A percentile compares a stretch with the other conserved stretches of the same genome.
Evolutionary conservation across 306 rosid species (phyloP).

Genomic region (Cucurbita moschata): DNA sequence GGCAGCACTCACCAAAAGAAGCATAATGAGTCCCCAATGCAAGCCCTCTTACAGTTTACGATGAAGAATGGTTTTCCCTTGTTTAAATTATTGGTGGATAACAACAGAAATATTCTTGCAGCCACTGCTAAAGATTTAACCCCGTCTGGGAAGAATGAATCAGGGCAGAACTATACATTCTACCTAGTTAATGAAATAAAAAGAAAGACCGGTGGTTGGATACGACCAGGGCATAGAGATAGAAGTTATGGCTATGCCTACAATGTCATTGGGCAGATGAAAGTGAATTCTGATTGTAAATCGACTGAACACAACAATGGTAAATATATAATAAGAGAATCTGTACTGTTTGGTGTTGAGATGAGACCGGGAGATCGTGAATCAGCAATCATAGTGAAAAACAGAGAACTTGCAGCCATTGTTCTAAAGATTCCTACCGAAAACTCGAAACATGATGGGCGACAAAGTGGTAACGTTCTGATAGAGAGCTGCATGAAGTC

Average conservation of each 20-base stretch:
- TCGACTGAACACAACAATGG: conserved; percentile 16
- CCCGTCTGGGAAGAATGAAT: conserved; percentile 46
- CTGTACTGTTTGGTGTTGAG: conserved; percentile 44
- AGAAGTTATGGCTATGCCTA: conserved; percentile 45
- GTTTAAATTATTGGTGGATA: conserved; percentile 47
- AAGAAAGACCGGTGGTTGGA: conserved; percentile 69
- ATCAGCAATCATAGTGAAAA: conserved; percentile 20
- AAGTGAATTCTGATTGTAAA: conserved; percentile 30
- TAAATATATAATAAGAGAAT: conserved; percentile 32
- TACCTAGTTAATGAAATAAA: conserved; percentile 63
- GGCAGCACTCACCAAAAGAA: conserved; percentile 25
- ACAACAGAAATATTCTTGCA: conserved; percentile 40
- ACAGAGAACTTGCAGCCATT: conserved; percentile 67
- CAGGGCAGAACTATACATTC: conserved; percentile 46
- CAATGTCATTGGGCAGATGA: conserved; percentile 70
- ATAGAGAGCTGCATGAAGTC: conserved; percentile 23
- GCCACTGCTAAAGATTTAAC: conserved; percentile 45
- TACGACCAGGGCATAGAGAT: conserved; percentile 43
- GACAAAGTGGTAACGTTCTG: conserved; percentile 5
- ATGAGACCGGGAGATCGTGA: conserved; percentile 30
- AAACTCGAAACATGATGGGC: conserved; percentile 15
- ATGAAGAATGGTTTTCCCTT: conserved; percentile 61
- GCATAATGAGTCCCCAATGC: conserved; percentile 31
- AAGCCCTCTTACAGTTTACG: conserved; percentile 58
- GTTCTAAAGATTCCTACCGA: conserved; percentile 41